Evolutionary conservation across 2,329 filamentous ascomycete species (phyloP), one percentile per base, ranked within the genome.

Genomic region (Dactylellina drechsleri): DNA sequence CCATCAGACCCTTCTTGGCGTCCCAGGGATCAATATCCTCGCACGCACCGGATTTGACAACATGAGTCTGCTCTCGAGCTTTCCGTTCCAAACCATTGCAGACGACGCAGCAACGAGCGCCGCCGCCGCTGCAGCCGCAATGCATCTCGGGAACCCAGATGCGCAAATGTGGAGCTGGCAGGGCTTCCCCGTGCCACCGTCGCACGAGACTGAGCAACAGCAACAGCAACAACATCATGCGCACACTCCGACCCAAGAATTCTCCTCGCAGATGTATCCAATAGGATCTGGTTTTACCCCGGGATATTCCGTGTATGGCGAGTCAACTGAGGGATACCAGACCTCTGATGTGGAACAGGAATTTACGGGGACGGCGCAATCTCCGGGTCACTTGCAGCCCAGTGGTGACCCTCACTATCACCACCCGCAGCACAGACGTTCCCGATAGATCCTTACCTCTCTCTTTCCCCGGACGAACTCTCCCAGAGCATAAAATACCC

Each of bases 11-110:
- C 54, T 67, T 13, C 70, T 74, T 74, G 70, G 70, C 62, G 70
- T 67, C 54, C 70, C 61, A 13, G 70, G 70, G 61, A 74, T 74
- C 26, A 74, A 74, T 64, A 67, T 74, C 20, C 50, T 74, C 1
- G 61, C 70, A 23, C 56, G 57, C 3, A 62, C 70, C 2, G 70
- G 70, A 16, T 74, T 43, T 41, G 70, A 74, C 18, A 74, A 74
- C 45, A 57, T 66, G 8, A 56, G 61, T 31, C 28, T 74, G 20
- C 57, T 74, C 2, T 61, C 61, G 8, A 64, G 70, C 31, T 74
- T 61, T 64, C 61, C 70, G 1, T 74, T 58, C 62, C 70, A 67
- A 36, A 56, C 70, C 2, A 67, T 74, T 18, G 62, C 62, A 23
- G 70, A 74, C 16, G 60, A 61, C 31, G 47, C 61, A n/a, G 41